Base-by-base conservation (phyloP, 805 yeast genomes). In the Wilhelminamyces savonicus region DNA sequence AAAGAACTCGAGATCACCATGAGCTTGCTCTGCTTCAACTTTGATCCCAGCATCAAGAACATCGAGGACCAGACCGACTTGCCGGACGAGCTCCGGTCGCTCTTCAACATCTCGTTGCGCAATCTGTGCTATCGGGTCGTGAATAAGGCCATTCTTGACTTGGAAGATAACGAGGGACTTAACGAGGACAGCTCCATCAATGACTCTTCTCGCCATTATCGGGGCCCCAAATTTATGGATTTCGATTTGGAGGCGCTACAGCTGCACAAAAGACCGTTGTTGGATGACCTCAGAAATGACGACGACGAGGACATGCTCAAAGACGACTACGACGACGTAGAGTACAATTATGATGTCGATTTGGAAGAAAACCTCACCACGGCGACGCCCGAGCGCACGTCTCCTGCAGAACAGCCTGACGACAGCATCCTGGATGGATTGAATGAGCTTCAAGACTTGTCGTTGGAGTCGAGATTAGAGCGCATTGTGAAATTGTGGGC, bases 1-100 rank as follows among this genome's bases (percentile, higher is more conserved):
- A 71, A 73, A 31, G 90, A 84, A 40, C 57, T 87, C 37, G 95
- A 88, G 49, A 62, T 78, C 25, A 78, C 94, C 3, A 83, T 87
- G 92, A 85, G 94, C 14, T 62, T 87, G 36, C 57, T 87, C 21
- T 74, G 78, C 43, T 73, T 70, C 46, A 67, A 69, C 21, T 56
- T 59, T 35, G 60, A 56, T 17, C 57, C 67, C 9, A 29, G 41
- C 7, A 28, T 46, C 5, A 50, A 45, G 25, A 47, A 54, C 23
- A 44, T 53, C 6, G 56, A 52, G 16, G 57, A 62, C 13, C 63
- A 59, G 40, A 48, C 51, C 27, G 69, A 59, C 27, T 48, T 79
- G 20, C 87, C 86, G 0, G 56, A 56, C 17, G 74, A 72, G 37
- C 56, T 85, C 38, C 59, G 69, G 26, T 60, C 60, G 14, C 55